A percentile compares a stretch with the other conserved stretches of the same genome.
Conservation (phyloP, 441 rosid genomes). For the Pelargonium fulgidum region DNA sequence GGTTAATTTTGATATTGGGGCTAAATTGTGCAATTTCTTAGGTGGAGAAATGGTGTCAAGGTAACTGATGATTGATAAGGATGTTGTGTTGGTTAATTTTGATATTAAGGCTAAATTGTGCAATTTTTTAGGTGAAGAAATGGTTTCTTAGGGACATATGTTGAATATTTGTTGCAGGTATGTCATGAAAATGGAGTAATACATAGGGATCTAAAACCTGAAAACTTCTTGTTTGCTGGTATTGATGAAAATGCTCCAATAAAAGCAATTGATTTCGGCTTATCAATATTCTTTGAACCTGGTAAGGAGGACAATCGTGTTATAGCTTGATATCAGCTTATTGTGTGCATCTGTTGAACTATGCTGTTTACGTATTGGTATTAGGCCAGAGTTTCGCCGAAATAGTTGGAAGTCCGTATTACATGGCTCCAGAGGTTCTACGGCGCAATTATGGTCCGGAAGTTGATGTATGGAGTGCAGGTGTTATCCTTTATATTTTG, state of each 20-base stretch:
- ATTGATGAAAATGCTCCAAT: not conserved
- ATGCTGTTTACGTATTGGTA: not conserved
- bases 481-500: not conserved
- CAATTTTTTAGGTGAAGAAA: no score
- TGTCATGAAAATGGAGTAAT: not conserved
- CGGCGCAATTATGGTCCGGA: not conserved
- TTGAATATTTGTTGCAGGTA: not conserved
- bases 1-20: no score
- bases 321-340: not conserved
- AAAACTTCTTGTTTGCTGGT: not conserved
- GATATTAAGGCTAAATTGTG: no score
- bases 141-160: not conserved
- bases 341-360: not conserved
- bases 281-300: not conserved
- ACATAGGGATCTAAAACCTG: not conserved
- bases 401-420: not conserved
- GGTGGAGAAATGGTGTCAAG: no score
- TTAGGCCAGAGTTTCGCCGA: not conserved
- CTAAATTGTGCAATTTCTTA: no score
- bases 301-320: not conserved
- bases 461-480: not conserved
- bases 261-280: not conserved
- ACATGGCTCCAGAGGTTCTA: conserved; percentile 2
- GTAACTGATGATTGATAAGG: no score
- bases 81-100: no score